Percentiles rank a stretch among this genome's conserved stretches.
These are phyloP conservation scores for Boletus rubescentipes DNA, from an alignment of 768 basidiomycete species.

Conservation along the genomic window DNA sequence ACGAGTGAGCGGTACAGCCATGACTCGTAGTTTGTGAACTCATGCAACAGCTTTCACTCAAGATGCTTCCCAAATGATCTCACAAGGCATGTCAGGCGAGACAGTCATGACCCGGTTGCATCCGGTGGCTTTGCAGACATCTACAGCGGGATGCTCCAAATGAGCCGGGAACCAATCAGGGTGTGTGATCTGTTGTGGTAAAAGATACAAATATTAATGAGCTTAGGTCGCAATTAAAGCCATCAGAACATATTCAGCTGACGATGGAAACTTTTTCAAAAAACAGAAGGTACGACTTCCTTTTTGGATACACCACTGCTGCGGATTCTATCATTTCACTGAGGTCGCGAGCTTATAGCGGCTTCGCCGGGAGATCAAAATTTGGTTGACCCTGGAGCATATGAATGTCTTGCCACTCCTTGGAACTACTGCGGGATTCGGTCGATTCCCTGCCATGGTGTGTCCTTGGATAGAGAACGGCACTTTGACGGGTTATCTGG, in stretches of 20 bases:
- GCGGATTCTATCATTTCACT: background rate
- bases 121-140: conserved; percentile 19
- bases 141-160: conserved; percentile 14
- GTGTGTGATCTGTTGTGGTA: background rate
- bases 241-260: conserved; percentile 15
- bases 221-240: conserved; percentile 16
- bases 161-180: background rate
- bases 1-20: conserved; percentile 12
- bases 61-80: conserved; percentile 9
- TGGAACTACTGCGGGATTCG: conserved; percentile 24
- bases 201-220: background rate
- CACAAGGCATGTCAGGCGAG: conserved; percentile 7
- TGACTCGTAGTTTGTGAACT: background rate
- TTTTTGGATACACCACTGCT: background rate
- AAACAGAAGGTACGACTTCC: conserved; percentile 5
- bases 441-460: conserved; percentile 29
- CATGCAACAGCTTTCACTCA: background rate
- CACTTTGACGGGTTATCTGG: conserved; percentile 19
- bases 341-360: conserved; percentile 12
- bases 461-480: conserved; percentile 31
- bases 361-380: conserved; percentile 28
- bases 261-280: conserved; percentile 10
- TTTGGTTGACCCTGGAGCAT: conserved; percentile 28
- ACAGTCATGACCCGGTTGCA: conserved; percentile 10
- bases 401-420: conserved; percentile 21